Base-by-base conservation (phyloP, 2,329 filamentous ascomycete species). In the Sporothrix pallida region DNA sequence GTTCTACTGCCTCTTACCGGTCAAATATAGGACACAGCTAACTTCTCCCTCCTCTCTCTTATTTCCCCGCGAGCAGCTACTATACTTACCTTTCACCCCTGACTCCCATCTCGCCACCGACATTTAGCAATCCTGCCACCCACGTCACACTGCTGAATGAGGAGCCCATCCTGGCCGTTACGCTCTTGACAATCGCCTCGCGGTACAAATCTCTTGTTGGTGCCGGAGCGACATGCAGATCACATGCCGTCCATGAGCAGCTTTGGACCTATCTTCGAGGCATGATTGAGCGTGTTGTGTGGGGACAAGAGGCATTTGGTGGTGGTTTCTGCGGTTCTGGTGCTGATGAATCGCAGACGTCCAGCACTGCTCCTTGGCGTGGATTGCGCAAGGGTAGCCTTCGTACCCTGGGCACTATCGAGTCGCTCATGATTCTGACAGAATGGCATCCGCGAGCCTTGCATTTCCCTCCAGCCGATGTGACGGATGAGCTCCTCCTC, bases 361-460 rank as follows among this genome's bases (percentile, higher is more conserved):
- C 89, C 70, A 92, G 89, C 81, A 92, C 90, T 3, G 89, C 92
- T 75, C 86, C 92, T 67, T 88, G 92, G 89, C 85, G 91, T 84
- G 87, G 90, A 82, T 79, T 94, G 83, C 81, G 90, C 73, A 92
- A 92, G 79, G 92, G 92, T 23, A 96, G 95, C 77, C 84, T 98
- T 71, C 89, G 96, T 71, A 97, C 95, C 0, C 84, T 99, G 3
- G 96, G 96, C 17, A 98, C 95, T 0, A 94, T 99, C 37, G 96
- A 99, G 83, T 97, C 94, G 48, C 84, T 99, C 46, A 90, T 99
- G 86, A 91, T 99, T 37, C 85, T 99, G 62, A 98, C 95, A 0
- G 96, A 99, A 80, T 99, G 96, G 95, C 95, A 98, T 81, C 96
- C 96, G 4, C 90, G 95, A 6, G 95, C 95, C 17, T 86, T 99